These are phyloP conservation scores for Epicoccum nigrum DNA, from an alignment of 2,329 filamentous ascomycete genomes.

Conservation along the genomic window DNA sequence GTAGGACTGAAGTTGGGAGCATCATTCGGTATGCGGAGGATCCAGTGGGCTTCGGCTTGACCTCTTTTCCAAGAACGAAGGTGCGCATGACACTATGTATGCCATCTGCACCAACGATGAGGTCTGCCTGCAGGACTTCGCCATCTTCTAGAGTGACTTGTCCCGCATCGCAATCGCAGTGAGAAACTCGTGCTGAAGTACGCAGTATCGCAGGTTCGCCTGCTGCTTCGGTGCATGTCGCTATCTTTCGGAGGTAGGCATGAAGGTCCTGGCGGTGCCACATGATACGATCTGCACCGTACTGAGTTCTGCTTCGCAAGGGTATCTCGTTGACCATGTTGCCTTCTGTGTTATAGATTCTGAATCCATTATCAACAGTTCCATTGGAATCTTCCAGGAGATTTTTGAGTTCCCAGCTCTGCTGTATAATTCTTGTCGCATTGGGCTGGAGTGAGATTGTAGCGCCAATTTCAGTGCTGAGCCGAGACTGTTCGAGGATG, in stretches of 20 bases:
- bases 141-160: conserved; percentile 55
- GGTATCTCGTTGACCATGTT: conserved; percentile 42
- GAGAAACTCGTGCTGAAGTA: conserved; percentile 51
- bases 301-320: conserved; percentile 35
- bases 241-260: conserved; percentile 52
- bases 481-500: conserved; percentile 42
- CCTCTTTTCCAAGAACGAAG: conserved; percentile 25
- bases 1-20: conserved; percentile 28
- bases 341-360: conserved; percentile 44
- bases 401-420: conserved; percentile 37
- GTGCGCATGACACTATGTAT: conserved; percentile 47
- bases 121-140: conserved; percentile 51
- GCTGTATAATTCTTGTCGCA: conserved; percentile 45
- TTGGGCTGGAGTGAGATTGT: conserved; percentile 53
- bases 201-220: conserved; percentile 45
- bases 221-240: conserved; percentile 41
- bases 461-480: conserved; percentile 49
- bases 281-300: conserved; percentile 50
- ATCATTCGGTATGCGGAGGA: conserved; percentile 51
- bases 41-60: conserved; percentile 43
- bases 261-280: conserved; percentile 54
- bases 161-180: conserved; percentile 49
- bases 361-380: conserved; percentile 47
- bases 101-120: conserved; percentile 61
- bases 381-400: conserved; percentile 39